Evolutionary conservation across 2,329 filamentous ascomycete species (phyloP), one percentile per base, ranked within the genome.

Genomic region (Hypoxylon rubiginosum): DNA sequence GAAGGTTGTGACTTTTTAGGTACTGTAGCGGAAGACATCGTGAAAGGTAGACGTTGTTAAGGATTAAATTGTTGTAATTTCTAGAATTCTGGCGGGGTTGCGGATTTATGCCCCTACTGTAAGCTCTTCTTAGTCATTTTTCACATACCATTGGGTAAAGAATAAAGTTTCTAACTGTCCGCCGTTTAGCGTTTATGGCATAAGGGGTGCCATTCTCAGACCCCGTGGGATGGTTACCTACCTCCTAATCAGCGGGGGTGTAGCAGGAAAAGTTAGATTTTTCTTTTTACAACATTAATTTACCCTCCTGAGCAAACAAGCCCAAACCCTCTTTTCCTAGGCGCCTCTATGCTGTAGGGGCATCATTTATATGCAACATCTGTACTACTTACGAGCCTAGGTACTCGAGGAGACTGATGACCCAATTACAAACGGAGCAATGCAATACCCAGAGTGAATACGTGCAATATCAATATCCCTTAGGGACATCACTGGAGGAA

Each of bases 1-100:
- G 34, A 51, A 58, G 55, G 13, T 58, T 58, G 46, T 51, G 46
- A 30, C 13, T 51, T 45, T 58, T 51, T 51, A 21, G 55, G 41
- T 32, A 17, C 15, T 51, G 55, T 51, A 32, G 48, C 2, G 24
- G 55, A 58, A 58, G 55, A 43, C 32, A 58, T 58, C 10, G 30
- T 51, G 32, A 30, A 58, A 46, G 34, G 21, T 58, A 32, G 52
- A 48, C 9, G 46, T 50, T 50, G 41, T 17, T 34, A 24, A 48
- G 32, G 17, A 39, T 58, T 32, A 32, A 51, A 32, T 51, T 49
- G 24, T 49, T 28, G 46, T 50, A 50, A 28, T 50, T 50, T 50
- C 24, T 32, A 50, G 46, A 32, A 26, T 3, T 49, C 45, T 48
- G 4, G 41, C 36, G 36, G 15, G n/a, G 41, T 45, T 15, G 45